phyloP scores from a whole-genome alignment of 352 stramenopile species.

The Globisporangium viniferum region DNA sequence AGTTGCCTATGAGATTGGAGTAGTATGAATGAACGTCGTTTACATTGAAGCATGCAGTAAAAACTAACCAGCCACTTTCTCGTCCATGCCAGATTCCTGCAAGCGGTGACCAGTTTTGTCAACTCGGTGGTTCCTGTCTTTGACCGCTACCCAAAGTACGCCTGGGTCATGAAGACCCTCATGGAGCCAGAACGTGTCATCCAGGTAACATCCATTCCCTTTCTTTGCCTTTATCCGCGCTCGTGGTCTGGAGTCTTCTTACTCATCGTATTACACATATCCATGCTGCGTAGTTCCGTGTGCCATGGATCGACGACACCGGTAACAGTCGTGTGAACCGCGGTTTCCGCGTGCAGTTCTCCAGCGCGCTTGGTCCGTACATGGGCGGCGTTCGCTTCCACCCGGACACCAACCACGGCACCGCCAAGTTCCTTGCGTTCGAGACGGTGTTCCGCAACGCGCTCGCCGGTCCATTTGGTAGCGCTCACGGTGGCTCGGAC shows the following conservation, averaged over 20 bases:
- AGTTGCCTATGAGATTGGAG: not conserved
- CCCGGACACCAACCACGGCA: conserved; percentile 85
- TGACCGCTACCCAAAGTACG: conserved; percentile 87
- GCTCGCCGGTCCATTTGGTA: conserved; percentile 76
- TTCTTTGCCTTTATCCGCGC: not conserved
- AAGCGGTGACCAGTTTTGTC: conserved; percentile 76
- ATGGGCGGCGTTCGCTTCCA: conserved; percentile 96
- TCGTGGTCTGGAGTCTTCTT: not conserved
- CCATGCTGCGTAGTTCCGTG: conserved; percentile 83
- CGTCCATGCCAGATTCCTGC: conserved; percentile 40
- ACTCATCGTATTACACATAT: not conserved
- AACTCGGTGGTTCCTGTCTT: conserved; percentile 85
- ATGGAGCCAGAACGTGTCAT: conserved; percentile 96
- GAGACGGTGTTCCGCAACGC: conserved; percentile 97
- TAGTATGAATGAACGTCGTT: not conserved
- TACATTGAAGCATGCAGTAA: not conserved
- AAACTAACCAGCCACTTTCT: not conserved
- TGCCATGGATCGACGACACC: conserved; percentile 96
- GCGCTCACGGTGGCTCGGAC: conserved; percentile 91
- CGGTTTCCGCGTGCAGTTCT: conserved; percentile 98
- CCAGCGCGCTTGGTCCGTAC: conserved; percentile 88
- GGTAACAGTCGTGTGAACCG: conserved; percentile 95
- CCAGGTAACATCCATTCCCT: conserved; percentile 22
- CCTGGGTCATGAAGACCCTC: conserved; percentile 90
- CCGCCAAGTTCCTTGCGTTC: conserved; percentile 91